phyloP scores from a whole-genome alignment of 768 basidiomycete species.

The Saitozyma podzolica region DNA sequence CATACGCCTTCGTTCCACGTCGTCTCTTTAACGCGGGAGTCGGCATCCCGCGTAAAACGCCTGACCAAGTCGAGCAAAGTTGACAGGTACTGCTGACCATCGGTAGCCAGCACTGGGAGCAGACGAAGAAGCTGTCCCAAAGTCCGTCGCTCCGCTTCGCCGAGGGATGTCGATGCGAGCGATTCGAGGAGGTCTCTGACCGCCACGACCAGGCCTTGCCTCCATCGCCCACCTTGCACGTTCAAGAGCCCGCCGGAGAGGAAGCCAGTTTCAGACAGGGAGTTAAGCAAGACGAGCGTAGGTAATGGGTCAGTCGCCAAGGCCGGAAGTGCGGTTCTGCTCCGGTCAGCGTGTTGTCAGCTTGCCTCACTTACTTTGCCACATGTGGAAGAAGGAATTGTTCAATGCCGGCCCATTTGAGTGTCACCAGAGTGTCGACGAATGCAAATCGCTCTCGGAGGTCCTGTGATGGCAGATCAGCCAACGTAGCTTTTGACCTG shows the following conservation, averaged over 20 bases:
- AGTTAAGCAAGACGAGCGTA: conserved; percentile 45
- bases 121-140: conserved; percentile 27
- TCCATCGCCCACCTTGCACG: conserved; percentile 51
- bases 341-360: conserved; percentile 3
- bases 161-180: too few species aligned
- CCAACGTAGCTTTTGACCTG: background rate
- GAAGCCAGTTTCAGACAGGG: conserved; percentile 45
- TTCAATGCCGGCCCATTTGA: conserved; percentile 48
- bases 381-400: conserved; percentile 50
- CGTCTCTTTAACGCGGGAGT: too few species aligned
- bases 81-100: conserved; percentile 1
- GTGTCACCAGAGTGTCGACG: conserved; percentile 32
- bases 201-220: conserved; percentile 25
- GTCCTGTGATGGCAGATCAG: conserved; percentile 17
- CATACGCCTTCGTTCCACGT: conserved; percentile 11
- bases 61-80: too few species aligned
- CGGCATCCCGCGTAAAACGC: too few species aligned
- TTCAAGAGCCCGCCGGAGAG: conserved; percentile 43
- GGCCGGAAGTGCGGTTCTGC: conserved; percentile 24
- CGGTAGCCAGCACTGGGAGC: conserved; percentile 22
- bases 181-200: too few species aligned
- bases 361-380: conserved; percentile 31
- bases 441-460: conserved; percentile 34
- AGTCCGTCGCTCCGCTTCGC: too few species aligned
- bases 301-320: conserved; percentile 29